Evolutionary conservation across 208 protist genomes (phyloP), one percentile per base, ranked within the genome.

Genomic region (Acanthamoeba castellanii): DNA sequence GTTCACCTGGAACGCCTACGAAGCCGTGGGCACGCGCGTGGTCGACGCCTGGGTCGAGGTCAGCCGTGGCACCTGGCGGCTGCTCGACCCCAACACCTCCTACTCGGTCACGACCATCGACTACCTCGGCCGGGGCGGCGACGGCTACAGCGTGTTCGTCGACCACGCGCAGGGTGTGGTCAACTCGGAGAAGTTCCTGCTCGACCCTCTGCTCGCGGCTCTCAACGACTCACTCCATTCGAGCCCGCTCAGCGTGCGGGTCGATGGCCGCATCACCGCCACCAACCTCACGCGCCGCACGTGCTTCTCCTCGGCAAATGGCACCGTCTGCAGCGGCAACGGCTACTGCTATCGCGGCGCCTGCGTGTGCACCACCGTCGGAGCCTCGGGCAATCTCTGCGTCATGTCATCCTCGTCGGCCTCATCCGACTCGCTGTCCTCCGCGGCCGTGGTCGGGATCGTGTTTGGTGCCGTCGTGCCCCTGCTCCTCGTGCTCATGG

Each of bases 201-300:
- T n/a, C 34, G 14, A 42, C n/a, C 74, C 20, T 30, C 74, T 5
- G 74, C 74, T 25, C 42, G 27, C 47, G 32, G 14, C 74, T n/a
- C 22, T 27, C 47, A n/a, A 27, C 52, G 47, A 91, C 52, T 96
- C 96, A 18, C 94, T 95, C 30, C 70, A 94, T 50, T 93, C 97
- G n/a, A 95, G 97, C 68, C 72, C 72, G 4, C 14, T 82, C 18
- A 37, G 30, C 16, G 18, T 27, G 34, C 72, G 18, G 20, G 22
- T 25, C 22, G 34, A 50, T 18, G 16, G 3, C 3, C 47, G 74
- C 32, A 55, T 64, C 57, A 27, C 57, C 5, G 22, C 57, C 20
- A 64, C 57, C 20, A 27, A 18, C 20, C 57, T 64, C 57, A 64
- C 57, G 57, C 57, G 57, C 20, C 57, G 57, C 57, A 64, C 57